These are phyloP conservation scores for Mucor velutinosus DNA, from an alignment of 371 early-diverging fungal species.

Conservation along the genomic window DNA sequence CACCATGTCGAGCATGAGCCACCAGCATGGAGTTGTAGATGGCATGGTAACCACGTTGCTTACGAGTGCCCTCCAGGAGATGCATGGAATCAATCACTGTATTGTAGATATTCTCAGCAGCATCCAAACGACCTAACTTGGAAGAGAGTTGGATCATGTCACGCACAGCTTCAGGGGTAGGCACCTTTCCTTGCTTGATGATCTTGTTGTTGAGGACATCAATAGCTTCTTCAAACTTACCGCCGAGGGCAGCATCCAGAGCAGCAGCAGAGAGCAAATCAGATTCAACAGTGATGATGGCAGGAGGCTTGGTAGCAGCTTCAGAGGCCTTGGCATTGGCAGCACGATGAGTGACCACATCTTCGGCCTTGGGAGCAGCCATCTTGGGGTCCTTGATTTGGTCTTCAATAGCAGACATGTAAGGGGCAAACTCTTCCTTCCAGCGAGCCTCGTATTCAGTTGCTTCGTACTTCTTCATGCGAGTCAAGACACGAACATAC, in stretches of 20 bases:
- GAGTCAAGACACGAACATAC: conserved; percentile 25
- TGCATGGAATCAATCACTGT: conserved; percentile 22
- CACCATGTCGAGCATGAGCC: conserved; percentile 50
- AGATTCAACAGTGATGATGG: conserved; percentile 11
- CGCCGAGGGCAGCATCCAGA: conserved; percentile 29
- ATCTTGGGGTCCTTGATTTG: conserved; percentile 5
- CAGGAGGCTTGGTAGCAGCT: not conserved
- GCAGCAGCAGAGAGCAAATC: conserved; percentile 34
- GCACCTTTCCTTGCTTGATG: conserved; percentile 30
- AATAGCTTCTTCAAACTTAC: conserved; percentile 31
- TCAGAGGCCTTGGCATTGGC: not conserved
- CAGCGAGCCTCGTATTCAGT: conserved; percentile 36
- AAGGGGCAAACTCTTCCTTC: conserved; percentile 35
- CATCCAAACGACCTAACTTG: conserved; percentile 24
- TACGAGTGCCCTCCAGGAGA: conserved; percentile 13
- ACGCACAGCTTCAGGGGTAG: conserved; percentile 45
- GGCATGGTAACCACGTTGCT: conserved; percentile 20
- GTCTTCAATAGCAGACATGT: conserved; percentile 15
- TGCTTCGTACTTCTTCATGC: conserved; percentile 27
- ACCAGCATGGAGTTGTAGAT: conserved; percentile 58
- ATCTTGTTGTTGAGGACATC: conserved; percentile 32
- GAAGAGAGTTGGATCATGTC: conserved; percentile 43
- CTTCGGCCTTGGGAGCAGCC: not conserved
- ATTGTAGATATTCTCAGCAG: conserved; percentile 35
- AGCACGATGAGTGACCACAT: not conserved